phyloP scores from a whole-genome alignment of 2,329 filamentous ascomycete genomes.

The Ophiostoma ulmi region DNA sequence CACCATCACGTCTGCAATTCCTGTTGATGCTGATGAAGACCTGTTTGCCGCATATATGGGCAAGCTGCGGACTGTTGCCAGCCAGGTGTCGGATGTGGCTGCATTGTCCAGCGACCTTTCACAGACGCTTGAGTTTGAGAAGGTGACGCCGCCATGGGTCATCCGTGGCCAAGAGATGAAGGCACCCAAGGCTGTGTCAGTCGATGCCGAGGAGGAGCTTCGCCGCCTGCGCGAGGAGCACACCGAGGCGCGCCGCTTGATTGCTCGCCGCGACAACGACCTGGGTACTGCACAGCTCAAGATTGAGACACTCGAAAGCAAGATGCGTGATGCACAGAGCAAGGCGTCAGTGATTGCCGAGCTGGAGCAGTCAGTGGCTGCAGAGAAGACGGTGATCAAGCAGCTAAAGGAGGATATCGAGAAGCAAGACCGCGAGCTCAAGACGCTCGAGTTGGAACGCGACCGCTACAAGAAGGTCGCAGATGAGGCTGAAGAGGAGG shows the following conservation, averaged over 20 bases:
- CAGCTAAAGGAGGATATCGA: conserved; percentile 60
- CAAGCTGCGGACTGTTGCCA: conserved; percentile 60
- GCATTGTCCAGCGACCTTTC: conserved; percentile 65
- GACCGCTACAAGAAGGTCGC: conserved; percentile 69
- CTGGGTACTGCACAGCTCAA: conserved; percentile 85
- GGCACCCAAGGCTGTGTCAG: conserved; percentile 70
- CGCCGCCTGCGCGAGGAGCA: conserved; percentile 74
- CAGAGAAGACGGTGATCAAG: conserved; percentile 46
- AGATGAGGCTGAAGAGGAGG: conserved; percentile 54
- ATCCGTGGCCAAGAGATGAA: conserved; percentile 75
- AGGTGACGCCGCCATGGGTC: conserved; percentile 72
- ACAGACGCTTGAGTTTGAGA: conserved; percentile 74
- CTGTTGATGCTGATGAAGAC: conserved; percentile 52
- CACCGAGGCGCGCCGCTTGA: conserved; percentile 66
- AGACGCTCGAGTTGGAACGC: conserved; percentile 58
- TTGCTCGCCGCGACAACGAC: conserved; percentile 71
- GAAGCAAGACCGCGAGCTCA: conserved; percentile 62
- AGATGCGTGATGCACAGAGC: conserved; percentile 76
- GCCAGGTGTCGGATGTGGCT: conserved; percentile 64
- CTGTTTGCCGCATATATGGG: conserved; percentile 63
- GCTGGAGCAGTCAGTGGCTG: conserved; percentile 56
- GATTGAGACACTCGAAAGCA: conserved; percentile 84
- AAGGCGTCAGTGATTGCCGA: conserved; percentile 66
- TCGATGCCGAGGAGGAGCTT: conserved; percentile 82
- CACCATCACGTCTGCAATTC: not conserved